Evolutionary conservation across 108 stramenopile species (phyloP), one percentile per base, ranked within the genome.

Genomic region (Fistulifera pelliculosa): DNA sequence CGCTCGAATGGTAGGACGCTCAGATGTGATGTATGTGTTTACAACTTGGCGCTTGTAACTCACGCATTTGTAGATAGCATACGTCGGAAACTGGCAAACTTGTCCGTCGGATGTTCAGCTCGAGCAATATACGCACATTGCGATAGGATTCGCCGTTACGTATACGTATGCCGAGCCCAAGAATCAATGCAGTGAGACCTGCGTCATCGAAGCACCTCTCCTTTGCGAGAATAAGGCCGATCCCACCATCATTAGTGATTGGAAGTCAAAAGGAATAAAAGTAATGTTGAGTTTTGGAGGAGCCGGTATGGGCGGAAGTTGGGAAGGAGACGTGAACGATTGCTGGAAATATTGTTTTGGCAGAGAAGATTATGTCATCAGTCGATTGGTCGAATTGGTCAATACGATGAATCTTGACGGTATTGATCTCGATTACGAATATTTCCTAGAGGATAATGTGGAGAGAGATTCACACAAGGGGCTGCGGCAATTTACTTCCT

Each of bases 311-410:
- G 81, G 81, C 11, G 56, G 75, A 0, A 48, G 49, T 51, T 81
- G 80, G 80, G 27, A 45, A 23, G 67, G 69, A 27, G 63, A 72
- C 21, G 15, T 48, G 14, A 74, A 82, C 50, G 78, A 82, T 55
- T 82, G 81, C 60, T 82, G 81, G 81, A 77, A 82, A 11, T 79
- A 82, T 51, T 82, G 81, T 52, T 82, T 65, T 43, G 81, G 75
- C 11, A 66, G 58, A 49, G 76, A 82, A 53, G 58, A 66, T 13
- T 25, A 66, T 12, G 62, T 82, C 12, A 57, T 76, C n/a, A 52
- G 62, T 27, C 49, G 60, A 11, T 58, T 82, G 19, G 63, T 68
- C 22, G 58, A 44, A 17, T 73, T 82, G 18, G 63, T 76, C 0
- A 28, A 74, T n/a, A 58, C 66, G 25, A 69, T 78, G 41, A 51